phyloP scores from a whole-genome alignment of 257 asterid genomes.

The Sherardia arvensis region DNA sequence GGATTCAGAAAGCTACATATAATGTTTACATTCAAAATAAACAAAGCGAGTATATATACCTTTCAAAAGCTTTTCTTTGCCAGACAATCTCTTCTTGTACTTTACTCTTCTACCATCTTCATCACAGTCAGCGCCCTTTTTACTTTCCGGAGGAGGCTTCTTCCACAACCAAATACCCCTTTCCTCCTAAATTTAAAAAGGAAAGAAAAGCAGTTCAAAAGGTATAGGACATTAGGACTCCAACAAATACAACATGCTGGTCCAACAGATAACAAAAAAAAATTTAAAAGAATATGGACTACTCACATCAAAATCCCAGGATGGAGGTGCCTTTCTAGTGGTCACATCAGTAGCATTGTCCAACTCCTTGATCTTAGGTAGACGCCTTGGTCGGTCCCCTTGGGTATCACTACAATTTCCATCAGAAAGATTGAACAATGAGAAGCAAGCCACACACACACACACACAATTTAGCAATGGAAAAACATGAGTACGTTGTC shows the following conservation, averaged over 20 bases:
- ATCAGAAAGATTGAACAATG: neutral
- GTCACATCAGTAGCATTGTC: conserved; percentile 48
- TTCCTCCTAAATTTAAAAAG: conserved; percentile 38
- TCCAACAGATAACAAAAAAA: neutral
- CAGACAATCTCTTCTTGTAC: conserved; percentile 25
- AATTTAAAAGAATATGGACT: neutral
- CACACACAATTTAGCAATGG: neutral
- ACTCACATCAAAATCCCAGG: conserved; percentile 89
- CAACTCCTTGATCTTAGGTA: conserved; percentile 55
- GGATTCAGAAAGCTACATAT: neutral
- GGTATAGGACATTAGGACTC: too few species aligned
- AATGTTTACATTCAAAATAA: neutral
- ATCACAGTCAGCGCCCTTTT: conserved; percentile 32
- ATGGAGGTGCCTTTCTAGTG: conserved; percentile 51
- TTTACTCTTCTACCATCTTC: conserved; percentile 35
- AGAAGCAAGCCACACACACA: neutral
- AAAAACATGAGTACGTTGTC: conserved; percentile 48
- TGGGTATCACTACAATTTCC: conserved; percentile 41
- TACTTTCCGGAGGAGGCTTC: conserved; percentile 56
- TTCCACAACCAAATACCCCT: conserved; percentile 63
- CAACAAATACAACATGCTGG: too few species aligned
- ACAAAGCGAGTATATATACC: conserved; percentile 36
- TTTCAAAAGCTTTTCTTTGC: conserved; percentile 62
- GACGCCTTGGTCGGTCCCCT: conserved; percentile 76
- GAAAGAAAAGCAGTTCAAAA: too few species aligned